A percentile compares a stretch with the other conserved stretches of the same genome.
phyloP scores from a whole-genome alignment of 192 early-diverging fungal species.

The Lobosporangium transversale region DNA sequence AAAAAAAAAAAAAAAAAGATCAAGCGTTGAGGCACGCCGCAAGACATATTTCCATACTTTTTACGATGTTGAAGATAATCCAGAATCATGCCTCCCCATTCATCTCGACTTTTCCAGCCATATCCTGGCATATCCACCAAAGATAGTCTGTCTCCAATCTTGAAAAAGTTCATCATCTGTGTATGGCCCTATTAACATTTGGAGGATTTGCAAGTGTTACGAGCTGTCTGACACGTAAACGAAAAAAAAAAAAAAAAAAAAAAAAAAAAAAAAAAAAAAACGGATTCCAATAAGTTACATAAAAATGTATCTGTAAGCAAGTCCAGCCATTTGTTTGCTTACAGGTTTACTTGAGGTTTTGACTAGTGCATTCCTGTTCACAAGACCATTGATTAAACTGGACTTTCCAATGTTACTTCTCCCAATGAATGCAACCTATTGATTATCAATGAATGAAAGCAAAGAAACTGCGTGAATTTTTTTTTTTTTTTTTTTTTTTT shows the following conservation, averaged over 20 bases:
- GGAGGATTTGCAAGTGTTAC: no score
- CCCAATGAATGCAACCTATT: slow-evolving; percentile 65
- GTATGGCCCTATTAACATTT: slow-evolving; percentile 65
- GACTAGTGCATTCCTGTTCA: slow-evolving; percentile 58
- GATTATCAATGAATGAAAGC: no score
- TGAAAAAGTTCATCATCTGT: slow-evolving; percentile 63
- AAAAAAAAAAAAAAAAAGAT: background rate
- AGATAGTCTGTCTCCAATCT: slow-evolving; percentile 53
- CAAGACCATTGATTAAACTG: slow-evolving; percentile 61
- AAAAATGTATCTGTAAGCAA: background rate
- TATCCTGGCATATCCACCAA: slow-evolving; percentile 70
- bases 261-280: slow-evolving; percentile 2
- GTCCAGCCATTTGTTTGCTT: no score
- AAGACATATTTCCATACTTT: slow-evolving; percentile 56
- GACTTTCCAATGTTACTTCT: slow-evolving; percentile 70
- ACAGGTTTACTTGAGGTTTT: slow-evolving; percentile 66
- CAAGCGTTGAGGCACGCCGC: no score
- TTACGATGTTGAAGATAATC: slow-evolving; percentile 52
- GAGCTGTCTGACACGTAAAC: background rate
- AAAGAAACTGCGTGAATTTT: no score
- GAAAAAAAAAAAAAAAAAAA: background rate
- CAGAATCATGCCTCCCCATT: slow-evolving; percentile 64
- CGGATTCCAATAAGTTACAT: background rate
- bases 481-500: no score
- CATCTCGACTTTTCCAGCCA: slow-evolving; percentile 59